Conservation (phyloP, 345 rosid genomes). For the Syzygium grande region DNA sequence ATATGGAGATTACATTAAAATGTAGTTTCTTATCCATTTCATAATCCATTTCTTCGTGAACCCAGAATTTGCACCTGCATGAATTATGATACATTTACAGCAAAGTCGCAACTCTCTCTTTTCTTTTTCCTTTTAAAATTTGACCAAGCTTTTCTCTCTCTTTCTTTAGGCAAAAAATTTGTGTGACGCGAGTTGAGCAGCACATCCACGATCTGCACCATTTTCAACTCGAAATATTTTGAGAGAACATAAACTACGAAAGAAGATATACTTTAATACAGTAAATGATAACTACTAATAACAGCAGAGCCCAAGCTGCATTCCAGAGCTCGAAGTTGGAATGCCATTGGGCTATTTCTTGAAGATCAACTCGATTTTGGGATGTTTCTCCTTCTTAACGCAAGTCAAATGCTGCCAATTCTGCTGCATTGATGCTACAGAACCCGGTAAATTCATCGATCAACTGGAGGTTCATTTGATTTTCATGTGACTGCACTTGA, state of each 20-base stretch:
- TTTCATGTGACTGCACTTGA: conserved; percentile 59
- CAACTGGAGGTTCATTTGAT: conserved; percentile 58
- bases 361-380: too few species aligned
- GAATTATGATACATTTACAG: not conserved
- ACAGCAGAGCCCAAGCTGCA: not conserved
- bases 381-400: too few species aligned
- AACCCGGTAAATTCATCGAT: conserved; percentile 47
- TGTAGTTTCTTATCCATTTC: not conserved
- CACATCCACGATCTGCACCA: not conserved
- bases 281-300: not conserved
- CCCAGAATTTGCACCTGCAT: not conserved
- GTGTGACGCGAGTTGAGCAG: not conserved
- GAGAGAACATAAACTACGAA: not conserved
- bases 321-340: not conserved
- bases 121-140: not conserved
- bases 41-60: not conserved
- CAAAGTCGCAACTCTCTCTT: not conserved
- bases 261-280: not conserved
- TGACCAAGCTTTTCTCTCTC: conserved; percentile 8
- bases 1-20: not conserved
- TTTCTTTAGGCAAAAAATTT: not conserved
- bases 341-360: not conserved
- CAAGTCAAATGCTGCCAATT: conserved; percentile 19
- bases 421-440: conserved; percentile 51
- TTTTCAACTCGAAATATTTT: not conserved